Evolutionary conservation across 257 asterid species (phyloP), one percentile per base, ranked within the genome.

Genomic region (Petunia secreta): DNA sequence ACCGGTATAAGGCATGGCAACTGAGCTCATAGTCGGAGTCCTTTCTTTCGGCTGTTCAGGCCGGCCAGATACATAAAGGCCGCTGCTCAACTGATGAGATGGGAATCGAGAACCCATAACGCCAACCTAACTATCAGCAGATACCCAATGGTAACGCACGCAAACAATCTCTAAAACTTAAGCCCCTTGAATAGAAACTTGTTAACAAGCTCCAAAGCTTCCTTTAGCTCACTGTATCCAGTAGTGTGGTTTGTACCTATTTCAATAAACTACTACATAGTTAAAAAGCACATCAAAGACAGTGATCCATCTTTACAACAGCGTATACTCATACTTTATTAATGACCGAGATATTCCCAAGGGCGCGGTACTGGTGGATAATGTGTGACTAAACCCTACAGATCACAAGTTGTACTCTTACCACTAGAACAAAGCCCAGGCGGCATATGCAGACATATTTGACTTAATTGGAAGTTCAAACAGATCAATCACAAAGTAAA

Each of bases 1-100:
- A n/a, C 98, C 98, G 8, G 98, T 93, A 86, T 93, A 93, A 48
- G 98, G 98, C 91, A 90, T 84, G 69, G 98, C 92, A 48, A 84
- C 96, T 1, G 98, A 91, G 86, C 96, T 89, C 92, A 89, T 89
- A 43, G 96, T 91, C 5, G 94, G 92, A 3, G 85, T 46, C 76
- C 89, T 86, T 83, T 92, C 97, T 86, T 93, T 92, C 0, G 96
- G 97, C 88, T 92, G 98, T 82, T 92, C 97, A 15, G 93, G 96
- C 63, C 96, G 93, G 67, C 97, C 98, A 0, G 98, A 92, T 50
- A 93, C 97, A 38, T 86, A 91, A 75, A 93, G 97, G 71, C 97
- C 97, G 82, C 88, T 92, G 89, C 97, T 92, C 67, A 93, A 94
- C 88, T 92, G 94, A 86, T 93, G 98, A 57, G 98, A 93, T 13